Evolutionary conservation across 768 basidiomycete species (phyloP), one percentile per base, ranked within the genome.

Genomic region (Hypholoma fasciculare): DNA sequence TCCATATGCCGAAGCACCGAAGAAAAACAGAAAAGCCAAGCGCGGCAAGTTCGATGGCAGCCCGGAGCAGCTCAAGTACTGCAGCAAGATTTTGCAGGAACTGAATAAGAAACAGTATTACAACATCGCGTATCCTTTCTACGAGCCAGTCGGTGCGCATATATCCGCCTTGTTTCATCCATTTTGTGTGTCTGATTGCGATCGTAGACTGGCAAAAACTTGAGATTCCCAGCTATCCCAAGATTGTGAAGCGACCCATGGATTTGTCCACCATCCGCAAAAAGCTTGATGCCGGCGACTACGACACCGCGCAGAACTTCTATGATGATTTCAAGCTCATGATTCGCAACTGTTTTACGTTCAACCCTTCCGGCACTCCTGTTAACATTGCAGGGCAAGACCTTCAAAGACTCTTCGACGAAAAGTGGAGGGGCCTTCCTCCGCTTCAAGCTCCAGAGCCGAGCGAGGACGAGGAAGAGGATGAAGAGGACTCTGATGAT

Each of bases 181-280:
- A 16, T 27, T 53, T 54, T 56, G 38, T 56, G 23, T 52, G 6
- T 58, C 56, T 60, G 20, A 63, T 49, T 54, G 51, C 53, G 39
- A 27, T 42, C 30, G 16, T 61, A 95, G 95, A 97, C 71, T 86
- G 87, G 74, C 76, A 86, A 43, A 85, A 83, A 65, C 79, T 95
- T 63, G 83, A 88, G 36, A 82, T 98, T 48, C 96, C 96, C 0
- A 78, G 82, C 17, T 99, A 99, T 72, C 86, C 87, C 2, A 91
- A 88, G 72, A 75, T 96, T 63, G 80, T 99, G 70, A 96, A 95
- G 79, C 87, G 86, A 66, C 97, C 97, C 3, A 98, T 99, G 93
- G 97, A 99, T 71, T 71, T 99, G 58, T 82, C 85, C 11, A 94
- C 92, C 8, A 95, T 99, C 79, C 85, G 86, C 63, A 84, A 77